A percentile compares a stretch with the other conserved stretches of the same genome.
Conservation (phyloP, 352 stramenopile genomes). For the Pythium sp. region DNA sequence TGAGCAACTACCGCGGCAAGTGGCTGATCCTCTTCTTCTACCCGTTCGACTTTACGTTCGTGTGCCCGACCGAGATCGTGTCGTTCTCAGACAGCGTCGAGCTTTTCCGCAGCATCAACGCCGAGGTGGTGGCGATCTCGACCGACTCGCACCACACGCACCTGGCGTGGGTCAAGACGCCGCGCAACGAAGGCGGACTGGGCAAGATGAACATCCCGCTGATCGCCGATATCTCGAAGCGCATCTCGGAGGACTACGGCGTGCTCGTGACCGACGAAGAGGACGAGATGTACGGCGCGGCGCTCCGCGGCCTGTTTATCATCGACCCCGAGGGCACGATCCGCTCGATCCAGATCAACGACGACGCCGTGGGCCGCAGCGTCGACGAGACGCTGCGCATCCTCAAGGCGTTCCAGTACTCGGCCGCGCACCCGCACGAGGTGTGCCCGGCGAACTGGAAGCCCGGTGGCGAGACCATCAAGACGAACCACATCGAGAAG, state of each 20-base stretch:
- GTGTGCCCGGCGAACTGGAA: constrained; percentile 87
- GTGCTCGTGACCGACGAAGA: constrained; percentile 82
- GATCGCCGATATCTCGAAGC: constrained; percentile 80
- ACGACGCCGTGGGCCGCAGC: constrained; percentile 76
- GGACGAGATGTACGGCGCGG: constrained; percentile 75
- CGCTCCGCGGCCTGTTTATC: constrained; percentile 79
- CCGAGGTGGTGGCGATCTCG: constrained; percentile 76
- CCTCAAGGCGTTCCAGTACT: constrained; percentile 85
- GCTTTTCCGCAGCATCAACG: constrained; percentile 75
- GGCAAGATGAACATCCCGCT: constrained; percentile 85
- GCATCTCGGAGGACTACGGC: constrained; percentile 81
- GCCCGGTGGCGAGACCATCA: constrained; percentile 78
- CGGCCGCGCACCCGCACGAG: constrained; percentile 70
- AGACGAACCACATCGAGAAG: constrained; percentile 80
- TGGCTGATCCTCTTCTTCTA: constrained; percentile 89
- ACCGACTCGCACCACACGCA: constrained; percentile 86
- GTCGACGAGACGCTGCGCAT: constrained; percentile 83
- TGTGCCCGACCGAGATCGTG: constrained; percentile 84
- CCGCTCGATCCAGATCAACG: constrained; percentile 84
- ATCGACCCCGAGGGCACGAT: constrained; percentile 84
- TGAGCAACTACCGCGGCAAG: constrained; percentile 71
- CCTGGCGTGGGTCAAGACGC: constrained; percentile 79
- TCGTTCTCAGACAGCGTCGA: constrained; percentile 75
- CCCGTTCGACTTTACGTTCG: constrained; percentile 86
- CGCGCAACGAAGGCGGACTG: constrained; percentile 69